These are phyloP conservation scores for Arachis stenosperma DNA, from an alignment of 306 rosid genomes.

Conservation along the genomic window DNA sequence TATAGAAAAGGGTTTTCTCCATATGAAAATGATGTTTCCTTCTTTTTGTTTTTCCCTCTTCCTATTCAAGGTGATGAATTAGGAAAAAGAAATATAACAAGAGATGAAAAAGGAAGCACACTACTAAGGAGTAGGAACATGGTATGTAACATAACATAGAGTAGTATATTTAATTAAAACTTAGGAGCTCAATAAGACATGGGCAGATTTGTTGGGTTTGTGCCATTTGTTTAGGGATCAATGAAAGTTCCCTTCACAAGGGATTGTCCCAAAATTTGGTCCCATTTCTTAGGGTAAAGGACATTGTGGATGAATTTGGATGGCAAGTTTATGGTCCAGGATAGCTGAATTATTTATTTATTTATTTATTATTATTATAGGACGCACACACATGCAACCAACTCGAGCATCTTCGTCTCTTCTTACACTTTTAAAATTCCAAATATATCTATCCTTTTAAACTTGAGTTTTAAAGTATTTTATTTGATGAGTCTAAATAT, in stretches of 20 bases:
- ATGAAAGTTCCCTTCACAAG: slow-evolving; percentile 45
- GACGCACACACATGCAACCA: slow-evolving; percentile 25
- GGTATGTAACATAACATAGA: slow-evolving; percentile 20
- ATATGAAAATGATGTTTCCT: slow-evolving; percentile 26
- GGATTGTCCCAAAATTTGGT: slow-evolving; percentile 49
- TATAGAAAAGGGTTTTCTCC: background rate
- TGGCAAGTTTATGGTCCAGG: slow-evolving; percentile 28
- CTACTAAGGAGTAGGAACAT: background rate
- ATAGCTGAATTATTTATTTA: slow-evolving; percentile 17
- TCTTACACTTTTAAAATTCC: background rate
- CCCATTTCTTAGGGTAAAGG: slow-evolving; percentile 33
- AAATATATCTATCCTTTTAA: background rate
- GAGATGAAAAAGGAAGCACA: background rate
- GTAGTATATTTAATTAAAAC: slow-evolving; percentile 21
- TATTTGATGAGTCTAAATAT: too few relatives aligned
- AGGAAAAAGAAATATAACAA: background rate
- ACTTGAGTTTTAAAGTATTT: background rate
- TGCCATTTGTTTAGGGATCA: slow-evolving; percentile 49
- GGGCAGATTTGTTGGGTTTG: slow-evolving; percentile 45
- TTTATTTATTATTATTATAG: background rate
- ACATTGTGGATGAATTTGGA: slow-evolving; percentile 32
- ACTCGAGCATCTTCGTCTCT: slow-evolving; percentile 20
- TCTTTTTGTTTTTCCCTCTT: background rate
- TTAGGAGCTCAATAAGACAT: slow-evolving; percentile 29
- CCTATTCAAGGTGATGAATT: background rate